Evolutionary conservation across 352 stramenopile genomes (phyloP).

Genomic region (Globisporangium takayamanum): DNA sequence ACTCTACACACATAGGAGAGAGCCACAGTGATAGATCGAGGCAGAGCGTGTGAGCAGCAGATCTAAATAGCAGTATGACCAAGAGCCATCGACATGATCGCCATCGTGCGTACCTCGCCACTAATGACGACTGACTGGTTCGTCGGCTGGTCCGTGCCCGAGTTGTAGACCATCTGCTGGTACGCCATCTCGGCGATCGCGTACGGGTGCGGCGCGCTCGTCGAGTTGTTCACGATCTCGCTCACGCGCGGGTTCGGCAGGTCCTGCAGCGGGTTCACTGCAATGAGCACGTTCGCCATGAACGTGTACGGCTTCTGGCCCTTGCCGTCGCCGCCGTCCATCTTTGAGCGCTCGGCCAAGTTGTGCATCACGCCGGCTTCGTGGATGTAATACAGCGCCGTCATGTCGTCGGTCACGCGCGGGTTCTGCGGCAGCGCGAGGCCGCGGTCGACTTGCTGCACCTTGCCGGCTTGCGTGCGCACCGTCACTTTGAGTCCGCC

Average conservation of each 20-base stretch:
- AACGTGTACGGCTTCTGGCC: slow-evolving; percentile 88
- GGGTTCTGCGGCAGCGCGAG: slow-evolving; percentile 73
- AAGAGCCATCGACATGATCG: not conserved
- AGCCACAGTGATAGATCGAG: not conserved
- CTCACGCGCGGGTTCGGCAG: slow-evolving; percentile 75
- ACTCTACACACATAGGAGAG: slow-evolving; percentile 19
- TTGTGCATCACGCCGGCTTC: slow-evolving; percentile 94
- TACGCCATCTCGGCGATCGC: slow-evolving; percentile 88
- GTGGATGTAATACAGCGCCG: slow-evolving; percentile 93
- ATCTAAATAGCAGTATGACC: not conserved
- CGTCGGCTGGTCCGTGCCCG: slow-evolving; percentile 73
- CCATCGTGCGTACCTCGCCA: slow-evolving; percentile 33
- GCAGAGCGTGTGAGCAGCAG: not conserved
- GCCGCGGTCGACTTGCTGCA: slow-evolving; percentile 78
- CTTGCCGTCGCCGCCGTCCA: slow-evolving; percentile 64
- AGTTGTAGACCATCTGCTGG: slow-evolving; percentile 90
- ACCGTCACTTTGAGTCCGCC: slow-evolving; percentile 83
- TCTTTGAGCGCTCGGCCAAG: slow-evolving; percentile 87
- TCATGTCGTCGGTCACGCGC: slow-evolving; percentile 90
- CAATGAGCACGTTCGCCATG: slow-evolving; percentile 92
- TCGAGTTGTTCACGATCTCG: slow-evolving; percentile 67
- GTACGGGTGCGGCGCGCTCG: slow-evolving; percentile 77
- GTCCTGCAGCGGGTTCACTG: slow-evolving; percentile 86
- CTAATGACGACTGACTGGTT: slow-evolving; percentile 87
- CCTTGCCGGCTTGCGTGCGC: slow-evolving; percentile 73